A percentile compares a stretch with the other conserved stretches of the same genome.
Evolutionary conservation across 352 stramenopile species (phyloP).

Genomic region (Lagenidium sp.): DNA sequence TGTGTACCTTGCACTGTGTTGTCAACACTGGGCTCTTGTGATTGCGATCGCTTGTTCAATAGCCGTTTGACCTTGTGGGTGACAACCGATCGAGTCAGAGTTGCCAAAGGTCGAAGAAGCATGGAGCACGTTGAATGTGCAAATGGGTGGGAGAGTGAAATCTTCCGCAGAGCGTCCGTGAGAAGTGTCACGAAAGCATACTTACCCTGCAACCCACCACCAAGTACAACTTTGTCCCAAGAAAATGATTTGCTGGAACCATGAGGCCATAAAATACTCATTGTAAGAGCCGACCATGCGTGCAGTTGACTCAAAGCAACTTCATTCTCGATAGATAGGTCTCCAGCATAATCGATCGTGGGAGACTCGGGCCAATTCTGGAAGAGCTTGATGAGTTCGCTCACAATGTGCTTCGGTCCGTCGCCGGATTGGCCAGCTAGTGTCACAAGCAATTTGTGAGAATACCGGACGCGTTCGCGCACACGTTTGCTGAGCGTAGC

Average conservation of each 20-base stretch:
- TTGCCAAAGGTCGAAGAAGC: slow-evolving; percentile 71
- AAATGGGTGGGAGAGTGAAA: slow-evolving; percentile 68
- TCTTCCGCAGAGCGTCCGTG: slow-evolving; percentile 65
- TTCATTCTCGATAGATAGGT: slow-evolving; percentile 53
- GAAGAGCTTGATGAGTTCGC: slow-evolving; percentile 63
- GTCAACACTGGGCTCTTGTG: too few species aligned
- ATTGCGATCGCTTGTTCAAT: slow-evolving; percentile 64
- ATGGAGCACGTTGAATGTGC: slow-evolving; percentile 69
- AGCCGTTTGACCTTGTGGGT: slow-evolving; percentile 59
- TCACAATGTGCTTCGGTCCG: slow-evolving; percentile 64
- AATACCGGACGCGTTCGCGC: slow-evolving; percentile 46
- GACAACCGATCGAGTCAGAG: slow-evolving; percentile 73
- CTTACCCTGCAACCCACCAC: slow-evolving; percentile 54
- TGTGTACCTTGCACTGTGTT: too few species aligned
- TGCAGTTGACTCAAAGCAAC: slow-evolving; percentile 67
- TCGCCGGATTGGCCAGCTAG: slow-evolving; percentile 68
- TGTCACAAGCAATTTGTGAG: slow-evolving; percentile 55
- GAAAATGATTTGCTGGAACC: slow-evolving; percentile 66
- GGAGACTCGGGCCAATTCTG: slow-evolving; percentile 42
- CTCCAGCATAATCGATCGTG: slow-evolving; percentile 3
- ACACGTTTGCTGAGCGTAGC: slow-evolving; percentile 25
- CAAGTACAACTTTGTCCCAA: slow-evolving; percentile 72
- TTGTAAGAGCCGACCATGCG: slow-evolving; percentile 76
- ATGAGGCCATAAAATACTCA: slow-evolving; percentile 84
- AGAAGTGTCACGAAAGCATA: slow-evolving; percentile 72